Percentiles rank a stretch among this genome's conserved stretches.
Evolutionary conservation across 2,329 filamentous ascomycete species (phyloP).

Genomic region (Passalora sequoiae): DNA sequence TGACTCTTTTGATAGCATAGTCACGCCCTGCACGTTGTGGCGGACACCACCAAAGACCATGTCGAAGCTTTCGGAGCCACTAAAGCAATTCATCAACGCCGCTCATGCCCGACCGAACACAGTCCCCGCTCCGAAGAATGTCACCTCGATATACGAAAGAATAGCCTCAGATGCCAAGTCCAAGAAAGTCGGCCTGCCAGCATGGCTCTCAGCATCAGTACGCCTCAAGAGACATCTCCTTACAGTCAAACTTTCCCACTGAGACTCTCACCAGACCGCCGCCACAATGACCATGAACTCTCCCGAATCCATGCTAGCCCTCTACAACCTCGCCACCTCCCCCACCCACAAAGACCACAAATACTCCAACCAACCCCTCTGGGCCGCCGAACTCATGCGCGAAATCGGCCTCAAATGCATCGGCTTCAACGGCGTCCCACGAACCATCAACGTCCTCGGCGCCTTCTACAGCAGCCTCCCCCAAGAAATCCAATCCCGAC

Average conservation of each 20-base stretch:
- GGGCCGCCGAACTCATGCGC: constrained; percentile 65
- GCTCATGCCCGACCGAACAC: constrained; percentile 62
- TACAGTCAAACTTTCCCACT: neutral
- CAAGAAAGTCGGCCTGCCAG: constrained; percentile 57
- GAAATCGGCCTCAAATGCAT: constrained; percentile 74
- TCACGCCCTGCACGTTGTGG: too few species aligned
- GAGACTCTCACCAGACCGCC: constrained; percentile 69
- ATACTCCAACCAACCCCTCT: constrained; percentile 36
- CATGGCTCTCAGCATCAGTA: constrained; percentile 65
- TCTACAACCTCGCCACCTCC: constrained; percentile 49
- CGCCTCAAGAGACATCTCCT: constrained; percentile 12
- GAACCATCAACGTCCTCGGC: constrained; percentile 75
- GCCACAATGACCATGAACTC: constrained; percentile 84
- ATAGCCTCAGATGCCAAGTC: constrained; percentile 59
- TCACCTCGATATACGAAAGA: constrained; percentile 58
- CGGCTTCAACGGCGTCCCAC: constrained; percentile 69
- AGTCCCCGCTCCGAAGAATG: constrained; percentile 58
- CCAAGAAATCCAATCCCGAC: constrained; percentile 45
- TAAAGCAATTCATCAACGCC: constrained; percentile 71
- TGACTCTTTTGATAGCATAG: too few species aligned
- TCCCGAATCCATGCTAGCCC: constrained; percentile 63
- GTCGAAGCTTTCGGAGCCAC: constrained; percentile 65
- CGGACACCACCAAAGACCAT: too few species aligned
- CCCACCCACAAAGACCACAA: constrained; percentile 20
- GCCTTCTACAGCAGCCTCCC: constrained; percentile 64